Evolutionary conservation across 2,329 filamentous ascomycete genomes (phyloP).

Genomic region (Bipolaris bicolor): DNA sequence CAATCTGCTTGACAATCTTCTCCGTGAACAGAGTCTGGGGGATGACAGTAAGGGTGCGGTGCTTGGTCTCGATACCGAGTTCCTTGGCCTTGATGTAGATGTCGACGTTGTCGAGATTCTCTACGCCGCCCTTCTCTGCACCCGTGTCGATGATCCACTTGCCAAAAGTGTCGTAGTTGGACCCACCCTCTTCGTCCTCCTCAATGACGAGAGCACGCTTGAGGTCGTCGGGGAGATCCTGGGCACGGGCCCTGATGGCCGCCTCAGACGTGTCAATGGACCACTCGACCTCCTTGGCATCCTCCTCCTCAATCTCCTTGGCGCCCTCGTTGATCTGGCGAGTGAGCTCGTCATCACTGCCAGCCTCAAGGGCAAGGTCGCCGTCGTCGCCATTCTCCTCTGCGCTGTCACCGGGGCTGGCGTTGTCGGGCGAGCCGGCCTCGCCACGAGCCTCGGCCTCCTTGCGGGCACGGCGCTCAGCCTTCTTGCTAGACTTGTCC

Average conservation of each 20-base stretch:
- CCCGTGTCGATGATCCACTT: slow-evolving; percentile 86
- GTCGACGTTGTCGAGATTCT: slow-evolving; percentile 83
- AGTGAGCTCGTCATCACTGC: slow-evolving; percentile 90
- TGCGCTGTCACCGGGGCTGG: slow-evolving; percentile 70
- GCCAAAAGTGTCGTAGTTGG: slow-evolving; percentile 88
- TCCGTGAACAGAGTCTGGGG: slow-evolving; percentile 94
- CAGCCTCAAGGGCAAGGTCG: slow-evolving; percentile 70
- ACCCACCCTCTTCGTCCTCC: slow-evolving; percentile 78
- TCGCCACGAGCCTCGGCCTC: slow-evolving; percentile 65
- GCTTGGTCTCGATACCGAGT: slow-evolving; percentile 90
- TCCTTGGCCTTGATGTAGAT: slow-evolving; percentile 98
- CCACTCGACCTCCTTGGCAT: slow-evolving; percentile 88
- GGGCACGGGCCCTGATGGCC: slow-evolving; percentile 91
- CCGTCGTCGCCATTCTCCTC: slow-evolving; percentile 69
- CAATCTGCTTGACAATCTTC: slow-evolving; percentile 85
- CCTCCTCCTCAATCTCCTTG: slow-evolving; percentile 73
- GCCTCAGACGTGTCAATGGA: slow-evolving; percentile 95
- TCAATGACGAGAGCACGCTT: slow-evolving; percentile 89
- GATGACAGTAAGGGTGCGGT: slow-evolving; percentile 89
- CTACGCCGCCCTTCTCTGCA: slow-evolving; percentile 72
- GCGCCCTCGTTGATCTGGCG: slow-evolving; percentile 73
- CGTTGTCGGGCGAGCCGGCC: slow-evolving; percentile 60
- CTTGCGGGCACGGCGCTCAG: slow-evolving; percentile 83
- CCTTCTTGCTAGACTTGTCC: slow-evolving; percentile 94
- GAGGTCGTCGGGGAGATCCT: slow-evolving; percentile 90